Evolutionary conservation across 352 stramenopile genomes (phyloP), one percentile per base, ranked within the genome.

Genomic region (Globisporangium orthogonon): DNA sequence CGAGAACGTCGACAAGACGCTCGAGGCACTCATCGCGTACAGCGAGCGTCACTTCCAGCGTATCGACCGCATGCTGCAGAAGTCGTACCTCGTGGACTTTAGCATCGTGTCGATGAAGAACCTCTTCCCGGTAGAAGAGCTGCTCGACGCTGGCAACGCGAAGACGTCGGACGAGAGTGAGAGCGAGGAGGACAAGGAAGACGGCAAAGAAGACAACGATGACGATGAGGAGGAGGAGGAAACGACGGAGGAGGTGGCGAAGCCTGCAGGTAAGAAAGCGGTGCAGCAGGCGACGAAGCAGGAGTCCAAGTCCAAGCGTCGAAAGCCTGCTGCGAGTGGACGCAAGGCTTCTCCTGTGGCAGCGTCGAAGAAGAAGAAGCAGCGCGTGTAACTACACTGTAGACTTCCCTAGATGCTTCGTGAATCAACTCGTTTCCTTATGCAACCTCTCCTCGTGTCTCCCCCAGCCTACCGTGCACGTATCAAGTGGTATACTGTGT

Each of bases 11-110:
- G 62, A 60, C 18, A 79, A 83, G 73, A 95, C 97, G 13, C 71
- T 99, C 29, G 85, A 97, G 40, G 92, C 89, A 18, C 83, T 99
- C 47, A 89, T 97, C 56, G 92, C 95, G 18, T 99, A 99, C 77
- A 98, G 89, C 37, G 95, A 99, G 60, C 83, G 96, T 56, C 97
- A 99, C 77, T 97, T 98, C 71, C 91, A 98, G 70, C 88, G 97
- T 50, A 84, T 99, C 18, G 95, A 99, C 64, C 75, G 91, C 50
- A 89, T 99, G 60, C 80, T 98, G 44, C 90, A 98, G 70, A 97
- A 96, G 66, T 96, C 94, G 10, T 99, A 98, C 65, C 69, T 99
- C 18, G 79, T 99, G 39, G 97, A 99, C 66, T 98, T 92, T 45
- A 91, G 76, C 68, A 83, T 94, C 61, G 77, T 89, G 35, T 89